Conservation (phyloP, 1,139 yeast genomes). For the Candida anutae region DNA sequence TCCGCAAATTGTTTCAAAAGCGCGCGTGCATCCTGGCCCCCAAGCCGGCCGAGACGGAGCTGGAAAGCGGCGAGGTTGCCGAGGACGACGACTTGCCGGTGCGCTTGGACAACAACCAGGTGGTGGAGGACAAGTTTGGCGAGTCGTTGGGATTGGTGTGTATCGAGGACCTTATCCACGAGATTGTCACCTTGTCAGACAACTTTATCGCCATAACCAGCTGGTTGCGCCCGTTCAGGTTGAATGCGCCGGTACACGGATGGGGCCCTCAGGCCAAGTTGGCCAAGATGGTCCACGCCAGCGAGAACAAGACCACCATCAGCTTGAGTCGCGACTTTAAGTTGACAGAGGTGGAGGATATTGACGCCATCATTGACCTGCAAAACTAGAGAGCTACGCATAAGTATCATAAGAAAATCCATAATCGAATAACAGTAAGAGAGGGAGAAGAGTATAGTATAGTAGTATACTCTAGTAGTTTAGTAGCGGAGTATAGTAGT, state of each 20-base stretch:
- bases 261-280: constrained; percentile 58
- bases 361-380: constrained; percentile 56
- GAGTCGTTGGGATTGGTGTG: constrained; percentile 61
- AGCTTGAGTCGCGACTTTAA: constrained; percentile 60
- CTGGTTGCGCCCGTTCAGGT: constrained; percentile 63
- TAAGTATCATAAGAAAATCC: neutral
- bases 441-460: too few species aligned
- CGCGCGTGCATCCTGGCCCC: constrained; percentile 52
- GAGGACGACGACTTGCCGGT: constrained; percentile 21
- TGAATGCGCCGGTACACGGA: constrained; percentile 64
- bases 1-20: constrained; percentile 67
- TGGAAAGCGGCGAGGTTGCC: constrained; percentile 22
- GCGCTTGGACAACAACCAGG: constrained; percentile 61
- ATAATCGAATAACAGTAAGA: too few species aligned
- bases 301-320: constrained; percentile 37
- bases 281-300: constrained; percentile 39
- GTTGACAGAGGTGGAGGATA: constrained; percentile 54
- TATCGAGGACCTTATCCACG: constrained; percentile 73
- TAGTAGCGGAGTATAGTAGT: neutral
- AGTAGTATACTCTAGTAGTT: neutral
- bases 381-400: constrained; percentile 46
- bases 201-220: constrained; percentile 49
- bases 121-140: constrained; percentile 67
- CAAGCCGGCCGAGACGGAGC: constrained; percentile 24
- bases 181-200: constrained; percentile 54